phyloP scores from a whole-genome alignment of 1,284 basidiomycete species.

The Fomitiporia mediterranea region DNA sequence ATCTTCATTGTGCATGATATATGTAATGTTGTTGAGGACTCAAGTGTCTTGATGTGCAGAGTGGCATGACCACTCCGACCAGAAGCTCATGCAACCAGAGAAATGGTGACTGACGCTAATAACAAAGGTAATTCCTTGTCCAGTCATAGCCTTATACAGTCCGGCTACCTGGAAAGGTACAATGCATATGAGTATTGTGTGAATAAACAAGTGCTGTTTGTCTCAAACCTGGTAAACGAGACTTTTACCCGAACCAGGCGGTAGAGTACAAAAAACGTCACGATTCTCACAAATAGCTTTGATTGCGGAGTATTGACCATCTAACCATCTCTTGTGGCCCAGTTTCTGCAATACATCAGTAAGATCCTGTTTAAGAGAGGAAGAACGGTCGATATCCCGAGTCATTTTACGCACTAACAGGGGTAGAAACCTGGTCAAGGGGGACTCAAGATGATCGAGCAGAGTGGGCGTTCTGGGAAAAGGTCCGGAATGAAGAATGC shows the following conservation, averaged over 20 bases:
- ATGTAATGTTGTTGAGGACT: no score
- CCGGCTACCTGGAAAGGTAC: background rate
- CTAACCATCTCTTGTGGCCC: background rate
- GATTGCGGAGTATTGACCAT: background rate
- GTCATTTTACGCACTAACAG: no score
- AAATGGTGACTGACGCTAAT: background rate
- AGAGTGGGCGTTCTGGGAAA: no score
- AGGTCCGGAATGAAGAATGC: no score
- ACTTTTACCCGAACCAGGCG: background rate
- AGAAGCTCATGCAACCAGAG: background rate
- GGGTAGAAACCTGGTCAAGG: no score
- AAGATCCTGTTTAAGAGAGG: background rate
- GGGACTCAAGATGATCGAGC: no score
- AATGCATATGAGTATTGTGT: background rate
- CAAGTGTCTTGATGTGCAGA: no score
- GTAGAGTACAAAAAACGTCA: constrained; percentile 1
- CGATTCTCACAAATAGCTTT: background rate
- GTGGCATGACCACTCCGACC: no score
- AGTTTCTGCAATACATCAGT: background rate
- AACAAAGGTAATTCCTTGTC: constrained; percentile 2
- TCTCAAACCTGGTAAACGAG: background rate
- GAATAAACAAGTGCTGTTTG: background rate
- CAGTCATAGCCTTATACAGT: background rate
- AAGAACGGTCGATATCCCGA: no score
- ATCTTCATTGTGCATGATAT: no score